Conservation (phyloP, 2,329 filamentous ascomycete genomes). For the Sporothrix humicola region DNA sequence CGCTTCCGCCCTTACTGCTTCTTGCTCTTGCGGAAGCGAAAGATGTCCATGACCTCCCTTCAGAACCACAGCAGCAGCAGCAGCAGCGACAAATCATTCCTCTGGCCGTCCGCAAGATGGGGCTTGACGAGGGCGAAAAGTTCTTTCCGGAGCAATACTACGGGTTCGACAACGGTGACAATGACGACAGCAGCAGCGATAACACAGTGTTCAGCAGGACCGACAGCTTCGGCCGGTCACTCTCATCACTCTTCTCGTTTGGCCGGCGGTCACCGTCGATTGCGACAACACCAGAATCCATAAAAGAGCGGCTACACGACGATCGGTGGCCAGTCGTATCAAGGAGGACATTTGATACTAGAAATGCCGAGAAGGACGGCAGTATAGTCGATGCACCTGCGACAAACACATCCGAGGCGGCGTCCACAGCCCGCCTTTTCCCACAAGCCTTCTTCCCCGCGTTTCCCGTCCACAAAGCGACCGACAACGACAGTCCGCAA, state of each 20-base stretch:
- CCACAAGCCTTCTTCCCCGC: constrained; percentile 53
- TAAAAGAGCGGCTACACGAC: neutral
- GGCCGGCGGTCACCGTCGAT: constrained; percentile 29
- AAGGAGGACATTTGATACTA: neutral
- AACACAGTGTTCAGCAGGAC: neutral
- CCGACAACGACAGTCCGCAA: constrained; percentile 36
- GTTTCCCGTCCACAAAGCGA: constrained; percentile 55
- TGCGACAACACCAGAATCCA: neutral
- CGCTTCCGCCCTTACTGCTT: constrained; percentile 50
- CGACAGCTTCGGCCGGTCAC: constrained; percentile 29
- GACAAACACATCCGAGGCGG: constrained; percentile 45
- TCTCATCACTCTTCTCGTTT: constrained; percentile 32
- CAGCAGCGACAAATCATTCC: constrained; percentile 48
- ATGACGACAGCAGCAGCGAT: neutral
- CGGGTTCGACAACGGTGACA: constrained; percentile 45
- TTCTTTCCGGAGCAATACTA: constrained; percentile 71
- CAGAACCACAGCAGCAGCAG: constrained; percentile 29
- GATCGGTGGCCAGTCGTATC: constrained; percentile 24
- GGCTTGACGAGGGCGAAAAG: constrained; percentile 72
- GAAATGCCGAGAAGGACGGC: too few relatives aligned
- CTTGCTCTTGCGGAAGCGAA: constrained; percentile 51
- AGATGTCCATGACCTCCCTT: constrained; percentile 42
- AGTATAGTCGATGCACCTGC: constrained; percentile 31
- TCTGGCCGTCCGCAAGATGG: constrained; percentile 73
- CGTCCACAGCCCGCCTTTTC: constrained; percentile 32